These are phyloP conservation scores for Pseudocercospora musae DNA, from an alignment of 2,329 filamentous ascomycete genomes.

Conservation along the genomic window DNA sequence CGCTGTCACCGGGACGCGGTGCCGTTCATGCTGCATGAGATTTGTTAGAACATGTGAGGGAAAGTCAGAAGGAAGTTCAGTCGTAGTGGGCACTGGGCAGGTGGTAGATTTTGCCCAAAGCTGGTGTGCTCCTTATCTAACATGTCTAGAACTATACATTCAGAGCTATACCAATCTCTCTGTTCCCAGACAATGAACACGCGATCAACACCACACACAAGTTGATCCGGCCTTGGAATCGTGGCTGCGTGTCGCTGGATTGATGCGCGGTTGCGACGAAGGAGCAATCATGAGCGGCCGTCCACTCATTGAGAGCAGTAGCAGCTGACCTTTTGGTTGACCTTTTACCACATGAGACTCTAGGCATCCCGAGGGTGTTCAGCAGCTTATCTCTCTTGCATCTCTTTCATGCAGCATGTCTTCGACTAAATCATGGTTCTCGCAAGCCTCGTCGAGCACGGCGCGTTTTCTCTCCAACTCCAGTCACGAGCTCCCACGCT, in stretches of 20 bases:
- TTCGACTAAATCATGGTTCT: slow-evolving; percentile 30
- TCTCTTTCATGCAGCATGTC: slow-evolving; percentile 6
- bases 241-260: neutral
- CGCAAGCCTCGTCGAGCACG: slow-evolving; percentile 25
- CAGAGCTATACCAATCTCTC: neutral
- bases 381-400: neutral
- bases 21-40: slow-evolving; percentile 33
- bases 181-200: neutral
- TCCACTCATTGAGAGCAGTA: neutral
- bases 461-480: slow-evolving; percentile 21
- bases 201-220: neutral
- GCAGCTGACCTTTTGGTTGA: neutral
- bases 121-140: neutral
- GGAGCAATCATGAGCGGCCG: neutral
- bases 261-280: neutral
- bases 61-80: neutral
- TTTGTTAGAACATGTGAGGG: neutral
- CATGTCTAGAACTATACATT: neutral
- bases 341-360: neutral
- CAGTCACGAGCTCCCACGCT: slow-evolving; percentile 32
- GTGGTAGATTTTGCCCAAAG: neutral
- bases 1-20: slow-evolving; percentile 45
- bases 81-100: neutral
- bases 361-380: neutral
- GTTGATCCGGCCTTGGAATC: neutral